phyloP scores from a whole-genome alignment of 345 rosid genomes.

The Mangifera indica region DNA sequence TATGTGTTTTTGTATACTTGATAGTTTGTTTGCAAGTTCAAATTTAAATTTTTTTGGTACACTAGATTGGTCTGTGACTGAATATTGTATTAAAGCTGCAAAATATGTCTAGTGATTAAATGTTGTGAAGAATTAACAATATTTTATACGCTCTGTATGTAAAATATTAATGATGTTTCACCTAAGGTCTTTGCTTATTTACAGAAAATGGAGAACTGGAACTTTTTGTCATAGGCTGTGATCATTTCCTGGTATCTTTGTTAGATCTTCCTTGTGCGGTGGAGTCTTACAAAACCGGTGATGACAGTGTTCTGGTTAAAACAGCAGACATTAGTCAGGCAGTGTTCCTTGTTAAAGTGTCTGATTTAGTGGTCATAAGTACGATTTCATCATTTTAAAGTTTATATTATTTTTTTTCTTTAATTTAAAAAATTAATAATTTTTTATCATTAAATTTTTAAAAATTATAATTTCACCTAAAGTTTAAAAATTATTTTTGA shows the following conservation, averaged over 20 bases:
- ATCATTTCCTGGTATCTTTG: constrained; percentile 72
- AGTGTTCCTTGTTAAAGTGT: neutral
- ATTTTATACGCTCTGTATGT: neutral
- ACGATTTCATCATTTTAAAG: neutral
- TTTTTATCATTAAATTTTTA: too few relatives aligned
- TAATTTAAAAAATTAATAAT: too few relatives aligned
- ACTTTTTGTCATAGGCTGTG: constrained; percentile 70
- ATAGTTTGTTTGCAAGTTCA: too few relatives aligned
- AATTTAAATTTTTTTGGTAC: too few relatives aligned
- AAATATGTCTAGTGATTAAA: neutral
- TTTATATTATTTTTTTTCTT: too few relatives aligned
- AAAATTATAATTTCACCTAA: too few relatives aligned
- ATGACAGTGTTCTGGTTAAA: constrained; percentile 84
- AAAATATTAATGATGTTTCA: neutral
- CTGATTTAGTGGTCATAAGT: neutral
- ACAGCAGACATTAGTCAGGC: constrained; percentile 96
- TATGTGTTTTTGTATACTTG: too few relatives aligned
- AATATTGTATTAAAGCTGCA: neutral
- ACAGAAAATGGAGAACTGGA: constrained; percentile 87
- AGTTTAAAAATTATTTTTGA: too few relatives aligned
- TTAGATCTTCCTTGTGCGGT: constrained; percentile 89
- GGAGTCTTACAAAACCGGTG: constrained; percentile 91
- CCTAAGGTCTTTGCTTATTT: constrained; percentile 4
- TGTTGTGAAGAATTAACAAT: neutral
- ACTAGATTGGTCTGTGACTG: neutral